Evolutionary conservation across 331 rosid genomes (phyloP), one percentile per base, ranked within the genome.

Genomic region (Telfairia occidentalis): DNA sequence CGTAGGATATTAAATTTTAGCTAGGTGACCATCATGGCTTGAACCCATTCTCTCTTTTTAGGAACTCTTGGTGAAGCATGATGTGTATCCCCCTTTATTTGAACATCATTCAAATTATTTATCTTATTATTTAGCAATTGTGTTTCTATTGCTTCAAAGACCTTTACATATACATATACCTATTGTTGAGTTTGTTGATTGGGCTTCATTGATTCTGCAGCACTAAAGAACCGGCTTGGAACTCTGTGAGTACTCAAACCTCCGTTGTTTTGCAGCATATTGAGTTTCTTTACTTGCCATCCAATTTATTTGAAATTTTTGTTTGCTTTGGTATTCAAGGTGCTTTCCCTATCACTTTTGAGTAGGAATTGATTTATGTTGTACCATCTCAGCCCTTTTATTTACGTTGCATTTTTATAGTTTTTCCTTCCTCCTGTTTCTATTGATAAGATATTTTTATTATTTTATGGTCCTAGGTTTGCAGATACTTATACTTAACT

Each of bases 161-260:
- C 35, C 74, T 10, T 24, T 67, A 4, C 37, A 21, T 69, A 43
- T 40, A 11, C 74, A 69, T 38, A 42, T 40, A 43, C 12, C 26
- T 72, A 45, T 53, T 32, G 55, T 46, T 40, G 30, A 23, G 64
- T 53, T 42, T 50, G 79, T 77, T 90, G 77, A 87, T 80, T 85
- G 66, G 74, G 48, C 61, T 66, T 83, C 75, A 12, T 82, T 78
- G 76, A 49, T 83, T 80, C 13, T 85, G 92, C 96, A 94, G 98
- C 3, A 88, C 97, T 5, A 90, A 87, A 79, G 86, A 83, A 35
- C 98, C 98, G 2, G 83, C 85, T 71, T 94, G 97, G 98, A 87
- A 91, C 72, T 88, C 96, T 55, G 97, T 94, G 79, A 94, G 98
- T 91, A 75, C 81, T 71, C 80, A 76, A 61, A 46, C 70, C 75